Evolutionary conservation across 352 stramenopile genomes (phyloP).

Genomic region (Salisapilia sapeloensis): DNA sequence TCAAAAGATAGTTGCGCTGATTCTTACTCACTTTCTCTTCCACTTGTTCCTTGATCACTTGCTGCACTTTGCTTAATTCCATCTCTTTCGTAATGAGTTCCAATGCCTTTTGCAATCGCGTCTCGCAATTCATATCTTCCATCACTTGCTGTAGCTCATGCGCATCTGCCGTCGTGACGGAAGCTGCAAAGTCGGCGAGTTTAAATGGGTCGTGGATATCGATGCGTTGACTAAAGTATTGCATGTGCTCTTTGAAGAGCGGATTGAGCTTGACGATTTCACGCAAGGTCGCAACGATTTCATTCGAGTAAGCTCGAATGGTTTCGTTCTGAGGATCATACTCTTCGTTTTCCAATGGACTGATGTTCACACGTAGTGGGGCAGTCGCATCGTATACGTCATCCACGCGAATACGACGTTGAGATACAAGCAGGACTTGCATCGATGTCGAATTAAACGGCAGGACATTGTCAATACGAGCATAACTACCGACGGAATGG

Average conservation of each 20-base stretch:
- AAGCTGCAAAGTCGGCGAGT: slow-evolving; percentile 95
- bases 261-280: slow-evolving; percentile 96
- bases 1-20: slow-evolving; percentile 96
- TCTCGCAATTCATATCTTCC: slow-evolving; percentile 91
- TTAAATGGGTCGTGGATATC: slow-evolving; percentile 95
- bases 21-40: slow-evolving; percentile 90
- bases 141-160: slow-evolving; percentile 88
- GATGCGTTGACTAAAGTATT: slow-evolving; percentile 91
- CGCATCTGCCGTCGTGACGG: slow-evolving; percentile 87
- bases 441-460: slow-evolving; percentile 56
- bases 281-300: slow-evolving; percentile 93
- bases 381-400: slow-evolving; percentile 41
- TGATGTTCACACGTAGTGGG: slow-evolving; percentile 51
- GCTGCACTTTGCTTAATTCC: slow-evolving; percentile 91
- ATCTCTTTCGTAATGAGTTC: slow-evolving; percentile 95
- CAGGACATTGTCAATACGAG: slow-evolving; percentile 88
- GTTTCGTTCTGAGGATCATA: slow-evolving; percentile 74
- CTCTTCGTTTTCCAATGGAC: slow-evolving; percentile 42
- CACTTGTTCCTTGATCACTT: slow-evolving; percentile 92
- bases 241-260: slow-evolving; percentile 95
- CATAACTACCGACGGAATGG: slow-evolving; percentile 91
- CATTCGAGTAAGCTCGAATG: slow-evolving; percentile 93
- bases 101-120: slow-evolving; percentile 90
- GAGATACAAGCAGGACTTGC: slow-evolving; percentile 79
- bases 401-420: slow-evolving; percentile 74